Evolutionary conservation across 495 filamentous ascomycete genomes (phyloP).

Genomic region (Choiromyces venosus): DNA sequence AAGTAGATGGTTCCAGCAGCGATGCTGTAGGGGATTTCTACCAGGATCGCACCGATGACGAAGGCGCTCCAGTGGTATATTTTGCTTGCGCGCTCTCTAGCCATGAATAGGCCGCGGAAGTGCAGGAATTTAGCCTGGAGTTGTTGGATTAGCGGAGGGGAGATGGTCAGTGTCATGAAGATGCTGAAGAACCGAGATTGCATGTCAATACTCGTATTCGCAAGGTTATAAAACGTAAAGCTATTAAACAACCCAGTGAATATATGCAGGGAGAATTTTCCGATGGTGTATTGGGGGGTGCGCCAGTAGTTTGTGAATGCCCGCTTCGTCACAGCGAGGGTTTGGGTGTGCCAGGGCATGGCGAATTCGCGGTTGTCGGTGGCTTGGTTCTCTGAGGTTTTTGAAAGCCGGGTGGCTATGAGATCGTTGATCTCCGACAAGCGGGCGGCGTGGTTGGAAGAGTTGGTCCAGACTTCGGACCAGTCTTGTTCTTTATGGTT

Average conservation of each 20-base stretch:
- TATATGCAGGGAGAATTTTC: slow-evolving; percentile 47
- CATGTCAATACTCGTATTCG: slow-evolving; percentile 39
- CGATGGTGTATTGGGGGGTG: slow-evolving; percentile 47
- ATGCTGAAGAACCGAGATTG: slow-evolving; percentile 45
- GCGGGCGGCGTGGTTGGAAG: slow-evolving; percentile 44
- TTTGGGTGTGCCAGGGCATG: slow-evolving; percentile 43
- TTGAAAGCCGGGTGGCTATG: slow-evolving; percentile 29
- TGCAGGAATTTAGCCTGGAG: slow-evolving; percentile 66
- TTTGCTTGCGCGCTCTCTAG: slow-evolving; percentile 63
- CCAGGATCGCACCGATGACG: slow-evolving; percentile 61
- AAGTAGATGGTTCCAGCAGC: slow-evolving; percentile 56
- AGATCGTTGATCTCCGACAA: slow-evolving; percentile 50
- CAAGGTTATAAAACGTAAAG: slow-evolving; percentile 49
- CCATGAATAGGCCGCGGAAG: slow-evolving; percentile 62
- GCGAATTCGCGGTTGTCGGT: slow-evolving; percentile 53
- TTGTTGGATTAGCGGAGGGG: slow-evolving; percentile 49
- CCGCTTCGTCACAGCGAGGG: slow-evolving; percentile 42
- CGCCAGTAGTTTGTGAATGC: slow-evolving; percentile 45
- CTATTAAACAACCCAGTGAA: slow-evolving; percentile 52
- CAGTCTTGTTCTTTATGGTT: slow-evolving; percentile 59
- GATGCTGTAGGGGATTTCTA: slow-evolving; percentile 67
- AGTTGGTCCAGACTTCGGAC: slow-evolving; percentile 55
- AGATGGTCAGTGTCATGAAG: slow-evolving; percentile 45
- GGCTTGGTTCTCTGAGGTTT: slow-evolving; percentile 40
- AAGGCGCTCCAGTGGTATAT: slow-evolving; percentile 70